phyloP scores from a whole-genome alignment of 2,329 filamentous ascomycete species.

The Colletotrichum karsti region DNA sequence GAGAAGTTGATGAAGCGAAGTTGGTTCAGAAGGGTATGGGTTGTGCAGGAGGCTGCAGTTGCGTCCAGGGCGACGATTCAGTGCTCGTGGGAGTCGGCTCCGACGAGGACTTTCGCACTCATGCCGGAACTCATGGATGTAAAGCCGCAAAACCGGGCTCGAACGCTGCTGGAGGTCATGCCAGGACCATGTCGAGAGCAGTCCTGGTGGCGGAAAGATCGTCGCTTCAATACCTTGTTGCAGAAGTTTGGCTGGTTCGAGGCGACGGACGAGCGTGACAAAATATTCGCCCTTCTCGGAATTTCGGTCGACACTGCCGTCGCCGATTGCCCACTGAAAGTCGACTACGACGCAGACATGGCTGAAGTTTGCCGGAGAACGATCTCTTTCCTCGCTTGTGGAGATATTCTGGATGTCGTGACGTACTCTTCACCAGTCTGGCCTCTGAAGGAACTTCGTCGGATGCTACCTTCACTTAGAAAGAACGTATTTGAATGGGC shows the following conservation, averaged over 20 bases:
- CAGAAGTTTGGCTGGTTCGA: not conserved
- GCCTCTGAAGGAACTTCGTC: not conserved
- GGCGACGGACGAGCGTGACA: not conserved
- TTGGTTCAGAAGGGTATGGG: conserved; percentile 1
- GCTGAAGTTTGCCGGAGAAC: not conserved
- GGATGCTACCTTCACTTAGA: not conserved
- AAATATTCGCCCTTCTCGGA: not conserved
- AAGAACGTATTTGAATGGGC: not conserved
- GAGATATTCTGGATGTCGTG: too few species aligned
- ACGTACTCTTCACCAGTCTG: not conserved
- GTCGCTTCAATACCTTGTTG: not conserved
- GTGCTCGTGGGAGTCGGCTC: not conserved
- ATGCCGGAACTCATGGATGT: not conserved
- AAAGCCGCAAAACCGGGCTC: too few species aligned
- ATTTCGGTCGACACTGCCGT: not conserved
- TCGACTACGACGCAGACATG: not conserved
- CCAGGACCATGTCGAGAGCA: not conserved
- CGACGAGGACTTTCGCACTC: not conserved
- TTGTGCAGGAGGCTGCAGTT: not conserved
- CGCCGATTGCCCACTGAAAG: not conserved
- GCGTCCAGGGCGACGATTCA: not conserved
- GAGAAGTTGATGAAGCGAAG: not conserved
- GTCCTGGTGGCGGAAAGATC: not conserved
- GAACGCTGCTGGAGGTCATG: not conserved
- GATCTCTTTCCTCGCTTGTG: not conserved